Evolutionary conservation across 2,329 filamentous ascomycete genomes (phyloP), one percentile per base, ranked within the genome.

Genomic region (Endothia cerciana): DNA sequence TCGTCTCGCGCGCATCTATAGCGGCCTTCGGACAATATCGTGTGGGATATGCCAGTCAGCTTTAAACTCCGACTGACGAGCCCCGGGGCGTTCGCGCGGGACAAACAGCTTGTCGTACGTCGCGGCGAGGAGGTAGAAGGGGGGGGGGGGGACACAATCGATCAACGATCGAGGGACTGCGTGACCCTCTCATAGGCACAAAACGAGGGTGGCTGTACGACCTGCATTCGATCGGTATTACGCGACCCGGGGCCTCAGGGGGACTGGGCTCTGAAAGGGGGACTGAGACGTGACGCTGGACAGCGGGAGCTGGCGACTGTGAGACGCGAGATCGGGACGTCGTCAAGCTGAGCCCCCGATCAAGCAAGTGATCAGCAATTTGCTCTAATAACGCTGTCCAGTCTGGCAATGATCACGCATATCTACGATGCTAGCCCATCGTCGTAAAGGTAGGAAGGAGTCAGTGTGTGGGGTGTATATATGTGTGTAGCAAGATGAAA

Each of bases 21-120:
- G 25, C 47, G 28, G 47, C 47, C 47, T 51, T 51, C 47, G 47
- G 47, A 51, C 15, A 1, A 51, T 30, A 51, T 51, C 47, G 47
- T 30, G 47, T 22, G 47, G 25, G 25, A 51, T 17, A 17, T 51
- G 15, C 25, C 13, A 11, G 17, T 15, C 13, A 25, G 25, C 5
- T 3, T 6, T 51, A 28, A 51, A 13, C 28, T 3, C 47, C 47
- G 47, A 22, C 47, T 51, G 47, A 51, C 47, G 28, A 51, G 13
- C 7, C 6, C 10, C 28, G 51, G 30, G 17, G 28, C 6, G 13
- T n/a, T n/a, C n/a, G 41, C 13, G 41, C 41, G 41, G 15, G 41
- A 43, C 4, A 55, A 36, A 10, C 30, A 55, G 51, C 13, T 55
- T n/a, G 49, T 28, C 3, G 19, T 36, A 30, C 10, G 28, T n/a